Conservation (phyloP, 352 stramenopile species). For the Pythium sp. region DNA sequence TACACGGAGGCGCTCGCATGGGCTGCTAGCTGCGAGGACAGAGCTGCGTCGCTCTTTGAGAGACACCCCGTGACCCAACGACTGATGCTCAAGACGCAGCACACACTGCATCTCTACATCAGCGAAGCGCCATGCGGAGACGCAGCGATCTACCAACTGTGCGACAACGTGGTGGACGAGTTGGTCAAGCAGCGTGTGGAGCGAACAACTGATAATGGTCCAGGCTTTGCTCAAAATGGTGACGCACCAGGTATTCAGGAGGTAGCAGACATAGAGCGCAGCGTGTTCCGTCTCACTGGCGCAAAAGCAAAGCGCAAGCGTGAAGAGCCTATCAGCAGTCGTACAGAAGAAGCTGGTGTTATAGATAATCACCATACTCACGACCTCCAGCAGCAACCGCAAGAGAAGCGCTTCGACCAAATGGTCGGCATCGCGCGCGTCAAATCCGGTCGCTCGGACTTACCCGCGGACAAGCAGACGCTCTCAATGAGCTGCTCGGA, state of each 20-base stretch:
- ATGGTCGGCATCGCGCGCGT: slow-evolving; percentile 70
- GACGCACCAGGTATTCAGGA: background rate
- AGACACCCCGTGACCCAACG: slow-evolving; percentile 26
- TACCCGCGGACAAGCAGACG: slow-evolving; percentile 81
- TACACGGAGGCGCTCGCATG: slow-evolving; percentile 72
- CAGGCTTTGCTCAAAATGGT: background rate
- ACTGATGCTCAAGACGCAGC: slow-evolving; percentile 46
- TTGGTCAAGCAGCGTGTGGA: slow-evolving; percentile 45
- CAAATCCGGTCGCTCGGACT: slow-evolving; percentile 92
- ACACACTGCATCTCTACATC: slow-evolving; percentile 89
- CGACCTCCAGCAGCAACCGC: background rate
- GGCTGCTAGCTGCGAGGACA: slow-evolving; percentile 16
- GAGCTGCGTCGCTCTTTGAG: slow-evolving; percentile 47
- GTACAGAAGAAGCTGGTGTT: background rate
- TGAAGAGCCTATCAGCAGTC: slow-evolving; percentile 8
- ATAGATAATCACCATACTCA: background rate
- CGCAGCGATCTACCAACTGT: slow-evolving; percentile 90
- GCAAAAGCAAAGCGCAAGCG: slow-evolving; percentile 49
- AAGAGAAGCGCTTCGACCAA: slow-evolving; percentile 67
- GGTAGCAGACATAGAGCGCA: slow-evolving; percentile 26
- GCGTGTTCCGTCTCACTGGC: slow-evolving; percentile 54
- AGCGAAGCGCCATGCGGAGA: slow-evolving; percentile 93
- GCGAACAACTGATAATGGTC: slow-evolving; percentile 6
- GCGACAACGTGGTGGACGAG: slow-evolving; percentile 61
- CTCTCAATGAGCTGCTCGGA: slow-evolving; percentile 93